Conservation (phyloP, 2,329 filamentous ascomycete genomes). For the Apiospora pterosperma region DNA sequence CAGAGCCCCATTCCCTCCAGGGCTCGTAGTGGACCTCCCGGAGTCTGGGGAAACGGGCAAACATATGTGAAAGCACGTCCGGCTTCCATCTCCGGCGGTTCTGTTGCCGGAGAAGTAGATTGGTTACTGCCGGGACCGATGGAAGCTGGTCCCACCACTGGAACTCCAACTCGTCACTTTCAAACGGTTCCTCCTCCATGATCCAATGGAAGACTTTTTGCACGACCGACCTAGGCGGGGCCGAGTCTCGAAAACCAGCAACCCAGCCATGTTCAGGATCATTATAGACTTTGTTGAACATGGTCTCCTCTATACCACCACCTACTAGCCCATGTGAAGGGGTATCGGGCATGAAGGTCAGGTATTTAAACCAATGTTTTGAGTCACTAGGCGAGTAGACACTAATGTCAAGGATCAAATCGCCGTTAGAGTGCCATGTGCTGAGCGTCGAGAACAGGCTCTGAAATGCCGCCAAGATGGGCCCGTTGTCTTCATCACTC, state of each 20-base stretch:
- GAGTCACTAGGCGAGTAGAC: slow-evolving; percentile 27
- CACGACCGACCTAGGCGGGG: slow-evolving; percentile 10
- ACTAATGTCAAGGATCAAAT: slow-evolving; percentile 28
- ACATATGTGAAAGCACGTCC: slow-evolving; percentile 26
- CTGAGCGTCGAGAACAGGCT: slow-evolving; percentile 24
- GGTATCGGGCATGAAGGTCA: slow-evolving; percentile 19
- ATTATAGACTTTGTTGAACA: slow-evolving; percentile 1
- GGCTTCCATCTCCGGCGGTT: slow-evolving; percentile 33
- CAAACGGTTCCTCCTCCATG: slow-evolving; percentile 25
- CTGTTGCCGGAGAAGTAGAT: slow-evolving; percentile 34
- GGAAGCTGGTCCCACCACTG: slow-evolving; percentile 32
- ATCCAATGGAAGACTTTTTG: slow-evolving; percentile 24
- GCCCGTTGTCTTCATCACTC: not conserved
- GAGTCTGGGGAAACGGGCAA: slow-evolving; percentile 31
- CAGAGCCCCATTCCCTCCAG: slow-evolving; percentile 29
- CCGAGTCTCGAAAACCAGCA: slow-evolving; percentile 17
- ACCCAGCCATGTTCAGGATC: slow-evolving; percentile 23
- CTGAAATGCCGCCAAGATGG: slow-evolving; percentile 6
- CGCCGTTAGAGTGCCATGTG: slow-evolving; percentile 20
- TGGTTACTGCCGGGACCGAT: slow-evolving; percentile 27
- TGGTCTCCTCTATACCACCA: not conserved
- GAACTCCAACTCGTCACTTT: slow-evolving; percentile 20
- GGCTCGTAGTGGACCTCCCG: slow-evolving; percentile 36
- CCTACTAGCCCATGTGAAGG: slow-evolving; percentile 14
- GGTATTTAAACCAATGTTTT: slow-evolving; percentile 27